These are phyloP conservation scores for Tolypocladium pustulatum DNA, from an alignment of 2,329 filamentous ascomycete species.

Conservation along the genomic window DNA sequence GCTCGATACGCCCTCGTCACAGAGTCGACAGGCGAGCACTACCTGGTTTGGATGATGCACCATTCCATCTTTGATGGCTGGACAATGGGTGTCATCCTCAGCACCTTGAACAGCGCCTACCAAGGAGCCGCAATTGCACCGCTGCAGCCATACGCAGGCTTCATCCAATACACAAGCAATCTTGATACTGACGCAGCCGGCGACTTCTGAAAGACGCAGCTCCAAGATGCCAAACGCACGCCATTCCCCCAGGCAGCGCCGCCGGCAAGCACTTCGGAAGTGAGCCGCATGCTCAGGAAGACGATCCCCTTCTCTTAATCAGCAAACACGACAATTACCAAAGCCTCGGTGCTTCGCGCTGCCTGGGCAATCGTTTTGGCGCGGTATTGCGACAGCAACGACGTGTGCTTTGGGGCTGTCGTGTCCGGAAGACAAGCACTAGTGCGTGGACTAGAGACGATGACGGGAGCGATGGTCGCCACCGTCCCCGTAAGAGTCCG, in stretches of 20 bases:
- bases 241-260: conserved; percentile 1
- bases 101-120: conserved; percentile 2
- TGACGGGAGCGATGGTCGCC: conserved; percentile 18
- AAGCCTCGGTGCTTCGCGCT: not conserved
- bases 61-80: conserved; percentile 14
- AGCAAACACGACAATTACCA: not conserved
- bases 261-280: not conserved
- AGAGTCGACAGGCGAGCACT: not conserved
- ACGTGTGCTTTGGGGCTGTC: conserved; percentile 16
- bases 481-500: conserved; percentile 16
- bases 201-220: conserved; percentile 2
- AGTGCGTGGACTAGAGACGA: conserved; percentile 13
- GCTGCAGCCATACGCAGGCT: conserved; percentile 3
- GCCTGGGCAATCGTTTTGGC: not conserved
- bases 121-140: not conserved
- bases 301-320: not conserved
- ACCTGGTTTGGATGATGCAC: conserved; percentile 11
- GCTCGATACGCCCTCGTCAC: conserved; percentile 1
- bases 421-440: conserved; percentile 17
- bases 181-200: not conserved
- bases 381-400: conserved; percentile 1
- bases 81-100: conserved; percentile 2
- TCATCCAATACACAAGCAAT: conserved; percentile 5
- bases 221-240: conserved; percentile 2
- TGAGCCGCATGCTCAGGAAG: not conserved